Evolutionary conservation across 1,284 basidiomycete genomes (phyloP), one percentile per base, ranked within the genome.

Genomic region (Trametes pubescens): DNA sequence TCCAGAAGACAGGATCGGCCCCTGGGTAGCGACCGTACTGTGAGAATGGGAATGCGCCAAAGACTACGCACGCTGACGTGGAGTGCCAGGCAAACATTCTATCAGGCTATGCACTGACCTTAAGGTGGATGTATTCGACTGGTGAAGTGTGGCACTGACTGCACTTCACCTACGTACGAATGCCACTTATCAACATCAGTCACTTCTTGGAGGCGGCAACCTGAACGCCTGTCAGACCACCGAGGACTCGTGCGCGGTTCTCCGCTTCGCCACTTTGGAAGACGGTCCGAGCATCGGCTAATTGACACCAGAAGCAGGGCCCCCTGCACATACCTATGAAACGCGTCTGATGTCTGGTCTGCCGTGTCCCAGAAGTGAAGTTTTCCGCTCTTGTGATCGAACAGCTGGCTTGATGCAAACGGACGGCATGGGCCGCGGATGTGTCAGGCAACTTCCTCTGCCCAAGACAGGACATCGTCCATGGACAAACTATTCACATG

Each of bases 381-480:
- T 47, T 10, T 47, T 10, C 10, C 2, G 24, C 9, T 11, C 22
- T 24, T 10, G 26, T 8, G 13, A n/a, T 49, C 26, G 26, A 14
- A 32, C 49, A 11, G 16, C 49, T 51, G 49, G n/a, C 29, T 18
- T 51, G 18, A 34, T 32, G 29, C 29, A 32, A 32, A 32, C 18
- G 18, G 29, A n/a, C 4, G 18, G 16, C 6, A 51, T 10, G 18
- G 18, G 18, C 24, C 18, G 29, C 13, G 49, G 26, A 18, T 13
- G 32, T 7, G n/a, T 59, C 40, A 61, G 21, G 47, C 21, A 16
- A 84, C 73, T 73, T 85, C 84, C 72, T 91, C 89, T n/a, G 86
- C 84, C 87, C 88, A 90, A 21, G 80, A 79, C 40, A 84, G 72
- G 18, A 88, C 81, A 60, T 88, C 85, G 34, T 81, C 75, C 26